phyloP scores from a whole-genome alignment of 78 protist genomes.

The Chrysochromulina tobinii region DNA sequence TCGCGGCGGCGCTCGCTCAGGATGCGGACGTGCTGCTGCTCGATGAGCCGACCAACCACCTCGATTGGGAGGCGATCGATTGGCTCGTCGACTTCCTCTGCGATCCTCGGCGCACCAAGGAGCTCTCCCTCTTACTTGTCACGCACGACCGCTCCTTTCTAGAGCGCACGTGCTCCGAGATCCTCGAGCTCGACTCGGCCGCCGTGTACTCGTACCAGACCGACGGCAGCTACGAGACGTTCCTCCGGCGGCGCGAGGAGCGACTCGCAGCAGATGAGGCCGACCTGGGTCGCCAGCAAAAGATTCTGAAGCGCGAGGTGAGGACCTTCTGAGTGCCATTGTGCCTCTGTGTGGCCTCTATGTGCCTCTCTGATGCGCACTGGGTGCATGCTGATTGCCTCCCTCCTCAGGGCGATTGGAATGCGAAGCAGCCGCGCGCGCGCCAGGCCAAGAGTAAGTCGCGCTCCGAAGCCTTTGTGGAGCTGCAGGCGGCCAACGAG shows the following conservation, averaged over 20 bases:
- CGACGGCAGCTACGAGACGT: not conserved
- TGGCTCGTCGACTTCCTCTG: conserved; percentile 19
- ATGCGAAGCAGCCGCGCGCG: no score
- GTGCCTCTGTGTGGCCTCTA: no score
- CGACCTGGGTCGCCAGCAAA: not conserved
- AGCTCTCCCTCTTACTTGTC: not conserved
- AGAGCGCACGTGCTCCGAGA: not conserved
- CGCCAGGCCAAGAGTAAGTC: no score
- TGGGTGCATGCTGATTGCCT: no score
- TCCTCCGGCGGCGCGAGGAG: not conserved
- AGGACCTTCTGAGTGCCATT: no score
- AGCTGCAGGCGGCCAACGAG: no score
- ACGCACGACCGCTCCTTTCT: conserved; percentile 50
- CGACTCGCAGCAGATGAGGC: not conserved
- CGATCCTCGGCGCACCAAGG: no score
- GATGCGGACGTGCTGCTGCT: conserved; percentile 55
- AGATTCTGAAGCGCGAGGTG: no score
- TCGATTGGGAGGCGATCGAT: conserved; percentile 9
- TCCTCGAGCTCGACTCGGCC: conserved; percentile 10
- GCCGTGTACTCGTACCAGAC: not conserved
- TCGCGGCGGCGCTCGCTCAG: conserved; percentile 7
- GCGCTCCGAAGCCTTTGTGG: no score
- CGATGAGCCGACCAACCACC: conserved; percentile 68
- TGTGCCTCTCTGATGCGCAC: no score
- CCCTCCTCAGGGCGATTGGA: no score